Evolutionary conservation across 192 early-diverging fungal species (phyloP).

Genomic region (Coemansia sp.): DNA sequence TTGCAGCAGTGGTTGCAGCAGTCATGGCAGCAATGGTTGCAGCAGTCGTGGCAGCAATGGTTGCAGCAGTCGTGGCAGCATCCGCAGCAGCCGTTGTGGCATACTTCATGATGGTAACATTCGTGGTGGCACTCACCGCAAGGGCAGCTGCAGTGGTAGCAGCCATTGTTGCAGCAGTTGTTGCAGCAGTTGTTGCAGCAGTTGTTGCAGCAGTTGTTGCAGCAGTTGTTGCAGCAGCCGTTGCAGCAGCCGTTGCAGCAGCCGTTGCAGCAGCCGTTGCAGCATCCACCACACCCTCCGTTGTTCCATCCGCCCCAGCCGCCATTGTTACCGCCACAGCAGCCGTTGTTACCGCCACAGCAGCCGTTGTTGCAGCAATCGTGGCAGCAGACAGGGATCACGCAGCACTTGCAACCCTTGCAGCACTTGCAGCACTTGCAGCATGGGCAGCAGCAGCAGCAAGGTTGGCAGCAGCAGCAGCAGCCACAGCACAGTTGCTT

Average conservation of each 20-base stretch:
- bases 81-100: constrained; percentile 23
- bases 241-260: constrained; percentile 14
- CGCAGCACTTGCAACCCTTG: constrained; percentile 48
- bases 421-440: constrained; percentile 40
- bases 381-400: constrained; percentile 35
- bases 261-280: constrained; percentile 17
- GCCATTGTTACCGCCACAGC: constrained; percentile 17
- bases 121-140: constrained; percentile 27
- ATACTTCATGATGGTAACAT: constrained; percentile 24
- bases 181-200: constrained; percentile 20
- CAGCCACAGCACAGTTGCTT: constrained; percentile 46
- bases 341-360: constrained; percentile 18
- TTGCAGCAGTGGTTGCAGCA: constrained; percentile 8
- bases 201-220: constrained; percentile 8
- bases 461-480: constrained; percentile 47
- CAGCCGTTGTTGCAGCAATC: constrained; percentile 27
- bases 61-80: constrained; percentile 21
- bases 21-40: constrained; percentile 13
- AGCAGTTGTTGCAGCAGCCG: constrained; percentile 9
- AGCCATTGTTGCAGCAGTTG: constrained; percentile 15
- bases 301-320: constrained; percentile 15
- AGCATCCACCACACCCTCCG: constrained; percentile 11
- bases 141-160: constrained; percentile 24
- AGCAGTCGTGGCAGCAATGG: constrained; percentile 29
- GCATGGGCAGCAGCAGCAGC: constrained; percentile 40